Percentiles rank a stretch among this genome's conserved stretches.
phyloP scores from a whole-genome alignment of 164 flowering plant species.

The Macadamia integrifolia region DNA sequence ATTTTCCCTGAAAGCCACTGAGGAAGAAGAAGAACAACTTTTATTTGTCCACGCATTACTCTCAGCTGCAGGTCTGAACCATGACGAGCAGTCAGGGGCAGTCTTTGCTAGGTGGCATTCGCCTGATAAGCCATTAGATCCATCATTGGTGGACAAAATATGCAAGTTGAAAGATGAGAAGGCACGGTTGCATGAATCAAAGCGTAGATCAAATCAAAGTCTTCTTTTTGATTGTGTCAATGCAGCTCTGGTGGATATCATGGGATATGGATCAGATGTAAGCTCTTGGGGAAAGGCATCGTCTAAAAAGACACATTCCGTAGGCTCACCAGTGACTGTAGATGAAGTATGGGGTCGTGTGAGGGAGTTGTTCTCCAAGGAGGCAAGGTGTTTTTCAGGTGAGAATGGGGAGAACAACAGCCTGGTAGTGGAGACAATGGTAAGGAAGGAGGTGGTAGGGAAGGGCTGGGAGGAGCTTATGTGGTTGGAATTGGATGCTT shows the following conservation, averaged over 20 bases:
- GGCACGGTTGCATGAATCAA: slow-evolving; percentile 42
- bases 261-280: slow-evolving; percentile 18
- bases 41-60: slow-evolving; percentile 46
- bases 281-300: slow-evolving; percentile 12
- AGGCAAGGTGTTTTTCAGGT: slow-evolving; percentile 18
- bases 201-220: slow-evolving; percentile 56
- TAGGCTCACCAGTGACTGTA: slow-evolving; percentile 9
- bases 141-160: slow-evolving; percentile 52
- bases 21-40: slow-evolving; percentile 45
- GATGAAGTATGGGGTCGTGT: slow-evolving; percentile 30
- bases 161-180: slow-evolving; percentile 30
- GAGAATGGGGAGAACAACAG: slow-evolving; percentile 45
- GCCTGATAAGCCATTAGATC: slow-evolving; percentile 65
- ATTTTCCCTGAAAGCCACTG: slow-evolving; percentile 23
- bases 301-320: background rate
- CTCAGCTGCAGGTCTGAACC: slow-evolving; percentile 45
- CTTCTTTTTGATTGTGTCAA: slow-evolving; percentile 83
- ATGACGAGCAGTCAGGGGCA: slow-evolving; percentile 21
- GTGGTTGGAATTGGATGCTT: slow-evolving; percentile 41
- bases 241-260: slow-evolving; percentile 52
- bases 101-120: slow-evolving; percentile 61
- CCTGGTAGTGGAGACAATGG: slow-evolving; percentile 56
- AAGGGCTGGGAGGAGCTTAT: slow-evolving; percentile 51
- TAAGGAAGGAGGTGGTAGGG: slow-evolving; percentile 63
- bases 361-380: slow-evolving; percentile 30